Conservation (phyloP, 108 stramenopile species). For the Schizochytrium sp. region DNA sequence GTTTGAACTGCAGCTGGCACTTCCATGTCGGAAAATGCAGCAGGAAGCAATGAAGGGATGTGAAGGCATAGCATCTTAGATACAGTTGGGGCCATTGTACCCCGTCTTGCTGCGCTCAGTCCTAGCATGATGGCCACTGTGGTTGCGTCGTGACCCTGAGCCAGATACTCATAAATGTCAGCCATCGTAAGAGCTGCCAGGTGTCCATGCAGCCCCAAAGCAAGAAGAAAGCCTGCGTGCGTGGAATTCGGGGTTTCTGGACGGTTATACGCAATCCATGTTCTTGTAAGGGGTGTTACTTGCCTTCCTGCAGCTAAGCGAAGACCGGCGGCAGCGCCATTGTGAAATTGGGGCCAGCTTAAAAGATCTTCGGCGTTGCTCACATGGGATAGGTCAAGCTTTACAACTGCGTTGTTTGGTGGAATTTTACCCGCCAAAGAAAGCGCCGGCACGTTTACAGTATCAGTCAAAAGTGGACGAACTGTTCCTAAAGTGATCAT, state of each 20-base stretch:
- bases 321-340: slow-evolving; percentile 95
- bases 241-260: slow-evolving; percentile 68
- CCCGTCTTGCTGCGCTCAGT: slow-evolving; percentile 92
- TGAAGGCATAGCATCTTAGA: slow-evolving; percentile 98
- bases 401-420: slow-evolving; percentile 86
- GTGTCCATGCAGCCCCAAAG: slow-evolving; percentile 92
- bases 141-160: slow-evolving; percentile 91
- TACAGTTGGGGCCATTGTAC: slow-evolving; percentile 87
- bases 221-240: slow-evolving; percentile 93
- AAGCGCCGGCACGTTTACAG: slow-evolving; percentile 87
- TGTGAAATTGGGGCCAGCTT: slow-evolving; percentile 98
- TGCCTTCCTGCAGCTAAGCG: slow-evolving; percentile 74
- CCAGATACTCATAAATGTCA: slow-evolving; percentile 95
- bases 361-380: slow-evolving; percentile 81
- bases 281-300: slow-evolving; percentile 82
- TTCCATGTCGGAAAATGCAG: slow-evolving; percentile 87
- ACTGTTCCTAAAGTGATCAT: slow-evolving; percentile 95
- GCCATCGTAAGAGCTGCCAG: slow-evolving; percentile 89
- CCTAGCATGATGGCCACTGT: slow-evolving; percentile 94
- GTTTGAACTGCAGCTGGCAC: slow-evolving; percentile 88
- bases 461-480: slow-evolving; percentile 78
- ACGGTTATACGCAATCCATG: slow-evolving; percentile 96
- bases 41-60: slow-evolving; percentile 92
- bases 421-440: slow-evolving; percentile 89
- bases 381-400: slow-evolving; percentile 80